Evolutionary conservation across 2,329 filamentous ascomycete species (phyloP).

Genomic region (Neurospora sp.): DNA sequence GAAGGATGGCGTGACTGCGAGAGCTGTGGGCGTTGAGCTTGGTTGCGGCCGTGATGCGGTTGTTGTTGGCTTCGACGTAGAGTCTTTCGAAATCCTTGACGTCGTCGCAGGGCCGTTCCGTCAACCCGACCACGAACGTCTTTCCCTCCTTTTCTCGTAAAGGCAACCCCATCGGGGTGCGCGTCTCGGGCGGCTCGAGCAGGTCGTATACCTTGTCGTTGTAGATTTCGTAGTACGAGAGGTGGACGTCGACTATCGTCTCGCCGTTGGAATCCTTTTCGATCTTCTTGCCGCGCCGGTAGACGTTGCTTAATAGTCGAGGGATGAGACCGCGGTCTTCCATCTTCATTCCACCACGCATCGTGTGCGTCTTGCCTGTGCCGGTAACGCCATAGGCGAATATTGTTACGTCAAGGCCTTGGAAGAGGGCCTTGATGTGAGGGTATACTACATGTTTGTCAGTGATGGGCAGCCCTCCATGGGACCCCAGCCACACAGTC

Average conservation of each 20-base stretch:
- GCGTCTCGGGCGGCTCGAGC: slow-evolving; percentile 79
- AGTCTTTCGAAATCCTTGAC: slow-evolving; percentile 83
- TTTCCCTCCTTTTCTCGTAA: slow-evolving; percentile 79
- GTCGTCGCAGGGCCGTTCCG: slow-evolving; percentile 70
- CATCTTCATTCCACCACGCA: slow-evolving; percentile 81
- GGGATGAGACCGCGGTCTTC: slow-evolving; percentile 84
- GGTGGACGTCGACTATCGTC: slow-evolving; percentile 60
- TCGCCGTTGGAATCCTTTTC: slow-evolving; percentile 65
- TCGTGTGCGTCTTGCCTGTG: slow-evolving; percentile 91
- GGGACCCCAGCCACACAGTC: neutral
- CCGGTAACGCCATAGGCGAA: slow-evolving; percentile 92
- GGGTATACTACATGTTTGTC: slow-evolving; percentile 57
- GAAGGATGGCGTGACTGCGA: slow-evolving; percentile 80
- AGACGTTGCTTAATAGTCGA: slow-evolving; percentile 73
- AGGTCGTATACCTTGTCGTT: slow-evolving; percentile 92
- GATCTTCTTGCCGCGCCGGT: slow-evolving; percentile 75
- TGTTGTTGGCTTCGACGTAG: slow-evolving; percentile 87
- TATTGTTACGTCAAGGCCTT: slow-evolving; percentile 76
- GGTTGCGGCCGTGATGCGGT: slow-evolving; percentile 79
- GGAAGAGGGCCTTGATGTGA: slow-evolving; percentile 84
- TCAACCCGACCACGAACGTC: slow-evolving; percentile 77
- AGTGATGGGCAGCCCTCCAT: neutral
- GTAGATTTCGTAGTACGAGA: slow-evolving; percentile 96
- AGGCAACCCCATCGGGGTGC: slow-evolving; percentile 68
- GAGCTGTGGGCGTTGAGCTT: slow-evolving; percentile 90